Conservation (phyloP, 176 grass and related monocot genomes). For the Eragrostis curvula region DNA sequence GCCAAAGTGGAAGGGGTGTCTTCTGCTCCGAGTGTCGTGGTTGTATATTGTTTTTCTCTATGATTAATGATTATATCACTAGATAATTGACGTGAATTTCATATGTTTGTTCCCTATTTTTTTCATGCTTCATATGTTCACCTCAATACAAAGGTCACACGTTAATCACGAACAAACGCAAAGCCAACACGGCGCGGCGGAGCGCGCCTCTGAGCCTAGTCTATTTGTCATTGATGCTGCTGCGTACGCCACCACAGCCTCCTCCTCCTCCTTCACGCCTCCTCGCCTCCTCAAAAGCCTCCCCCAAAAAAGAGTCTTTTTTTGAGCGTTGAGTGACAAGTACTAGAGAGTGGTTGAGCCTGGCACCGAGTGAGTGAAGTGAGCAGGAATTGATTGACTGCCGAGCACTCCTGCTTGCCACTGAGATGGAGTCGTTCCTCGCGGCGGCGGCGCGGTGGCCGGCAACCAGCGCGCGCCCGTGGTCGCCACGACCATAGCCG, state of each 20-base stretch:
- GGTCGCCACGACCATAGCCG: conserved; percentile 36
- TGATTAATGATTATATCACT: too few relatives aligned
- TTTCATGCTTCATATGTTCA: too few relatives aligned
- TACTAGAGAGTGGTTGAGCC: not conserved
- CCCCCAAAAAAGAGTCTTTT: conserved; percentile 32
- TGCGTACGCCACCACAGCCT: not conserved
- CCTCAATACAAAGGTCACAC: too few relatives aligned
- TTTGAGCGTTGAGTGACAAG: not conserved
- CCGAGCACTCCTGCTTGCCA: too few relatives aligned
- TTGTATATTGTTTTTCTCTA: too few relatives aligned
- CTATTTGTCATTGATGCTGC: conserved; percentile 38
- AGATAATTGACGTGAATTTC: too few relatives aligned
- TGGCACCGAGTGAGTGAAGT: not conserved
- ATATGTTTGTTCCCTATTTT: too few relatives aligned
- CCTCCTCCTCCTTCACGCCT: not conserved
- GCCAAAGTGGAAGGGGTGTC: too few relatives aligned
- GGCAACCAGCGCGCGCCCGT: conserved; percentile 27
- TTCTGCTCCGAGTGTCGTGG: too few relatives aligned
- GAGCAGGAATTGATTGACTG: too few relatives aligned
- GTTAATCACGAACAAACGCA: too few relatives aligned
- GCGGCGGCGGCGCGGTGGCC: conserved; percentile 53
- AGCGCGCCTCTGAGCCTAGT: not conserved
- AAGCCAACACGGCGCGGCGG: too few relatives aligned
- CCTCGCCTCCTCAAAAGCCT: conserved; percentile 35
- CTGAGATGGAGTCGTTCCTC: conserved; percentile 90